Conservation (phyloP, 1,284 basidiomycete genomes). For the Rhodotorula sp. region DNA sequence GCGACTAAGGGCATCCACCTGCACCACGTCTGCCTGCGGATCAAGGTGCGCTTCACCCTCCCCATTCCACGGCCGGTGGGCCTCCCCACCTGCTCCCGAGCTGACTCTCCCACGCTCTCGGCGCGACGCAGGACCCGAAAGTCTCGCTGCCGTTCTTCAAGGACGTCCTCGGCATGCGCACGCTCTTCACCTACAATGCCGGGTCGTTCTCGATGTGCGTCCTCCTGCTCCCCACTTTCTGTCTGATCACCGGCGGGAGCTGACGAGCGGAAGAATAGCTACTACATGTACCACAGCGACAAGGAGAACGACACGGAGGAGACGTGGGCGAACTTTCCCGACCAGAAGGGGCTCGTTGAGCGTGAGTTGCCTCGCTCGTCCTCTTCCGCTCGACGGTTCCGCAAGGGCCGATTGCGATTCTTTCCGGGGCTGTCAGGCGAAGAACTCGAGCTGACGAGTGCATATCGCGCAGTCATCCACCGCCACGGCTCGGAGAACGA, state of each 20-base stretch:
- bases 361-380: constrained; percentile 9
- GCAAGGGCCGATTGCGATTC: too few species aligned
- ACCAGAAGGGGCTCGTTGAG: constrained; percentile 35
- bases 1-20: constrained; percentile 26
- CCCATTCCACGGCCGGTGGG: too few species aligned
- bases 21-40: constrained; percentile 32
- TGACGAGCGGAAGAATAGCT: neutral
- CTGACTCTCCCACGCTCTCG: neutral
- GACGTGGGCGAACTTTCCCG: constrained; percentile 27
- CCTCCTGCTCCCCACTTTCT: neutral
- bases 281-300: constrained; percentile 31
- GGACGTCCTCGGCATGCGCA: constrained; percentile 33
- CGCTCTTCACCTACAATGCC: constrained; percentile 35
- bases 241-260: neutral
- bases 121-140: constrained; percentile 15
- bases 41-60: constrained; percentile 13
- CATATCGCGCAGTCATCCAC: neutral
- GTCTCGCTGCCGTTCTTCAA: constrained; percentile 26
- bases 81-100: neutral
- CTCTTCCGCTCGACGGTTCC: neutral
- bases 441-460: neutral
- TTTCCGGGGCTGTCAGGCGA: too few species aligned
- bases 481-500: constrained; percentile 33
- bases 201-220: constrained; percentile 34
- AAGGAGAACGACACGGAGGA: constrained; percentile 24